phyloP scores from a whole-genome alignment of 495 filamentous ascomycete genomes.

The Chaetomium cochliodes region DNA sequence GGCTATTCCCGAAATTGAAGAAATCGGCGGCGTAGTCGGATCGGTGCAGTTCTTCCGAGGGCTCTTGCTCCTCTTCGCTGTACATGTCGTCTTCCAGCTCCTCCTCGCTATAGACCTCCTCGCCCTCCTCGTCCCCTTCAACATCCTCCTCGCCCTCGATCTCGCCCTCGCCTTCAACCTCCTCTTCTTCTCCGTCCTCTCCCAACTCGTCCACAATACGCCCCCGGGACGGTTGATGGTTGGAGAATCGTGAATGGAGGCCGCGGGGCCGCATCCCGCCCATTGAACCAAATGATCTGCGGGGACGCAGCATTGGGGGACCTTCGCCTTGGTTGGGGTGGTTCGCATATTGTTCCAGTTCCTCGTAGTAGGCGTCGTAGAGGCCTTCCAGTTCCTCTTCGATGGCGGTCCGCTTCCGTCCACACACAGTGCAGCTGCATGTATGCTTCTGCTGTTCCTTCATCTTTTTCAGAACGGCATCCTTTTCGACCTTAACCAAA shows the following conservation, averaged over 20 bases:
- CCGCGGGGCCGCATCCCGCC: conserved; percentile 52
- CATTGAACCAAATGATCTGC: conserved; percentile 55
- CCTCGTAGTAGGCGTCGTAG: conserved; percentile 98
- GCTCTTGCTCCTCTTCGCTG: conserved; percentile 57
- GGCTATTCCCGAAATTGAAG: conserved; percentile 94
- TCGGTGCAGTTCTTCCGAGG: conserved; percentile 55
- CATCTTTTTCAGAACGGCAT: conserved; percentile 98
- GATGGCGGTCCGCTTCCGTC: conserved; percentile 92
- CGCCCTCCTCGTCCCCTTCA: conserved; percentile 40
- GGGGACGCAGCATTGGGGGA: conserved; percentile 64
- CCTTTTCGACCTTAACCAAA: conserved; percentile 96
- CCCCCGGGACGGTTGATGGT: conserved; percentile 52
- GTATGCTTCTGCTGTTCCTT: conserved; percentile 99
- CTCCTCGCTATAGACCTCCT: conserved; percentile 53
- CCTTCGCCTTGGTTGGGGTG: conserved; percentile 66
- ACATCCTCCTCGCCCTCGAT: conserved; percentile 53
- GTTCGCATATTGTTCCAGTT: conserved; percentile 95
- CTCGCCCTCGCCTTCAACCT: conserved; percentile 58
- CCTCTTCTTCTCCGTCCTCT: conserved; percentile 63
- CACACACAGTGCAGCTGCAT: conserved; percentile 96
- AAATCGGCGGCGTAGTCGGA: conserved; percentile 76
- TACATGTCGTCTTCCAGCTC: conserved; percentile 64
- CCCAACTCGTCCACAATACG: conserved; percentile 58
- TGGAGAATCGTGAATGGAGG: conserved; percentile 46
- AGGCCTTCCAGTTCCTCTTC: conserved; percentile 98